Conservation (phyloP, 2,329 filamentous ascomycete species). For the Calonectria crousiana region DNA sequence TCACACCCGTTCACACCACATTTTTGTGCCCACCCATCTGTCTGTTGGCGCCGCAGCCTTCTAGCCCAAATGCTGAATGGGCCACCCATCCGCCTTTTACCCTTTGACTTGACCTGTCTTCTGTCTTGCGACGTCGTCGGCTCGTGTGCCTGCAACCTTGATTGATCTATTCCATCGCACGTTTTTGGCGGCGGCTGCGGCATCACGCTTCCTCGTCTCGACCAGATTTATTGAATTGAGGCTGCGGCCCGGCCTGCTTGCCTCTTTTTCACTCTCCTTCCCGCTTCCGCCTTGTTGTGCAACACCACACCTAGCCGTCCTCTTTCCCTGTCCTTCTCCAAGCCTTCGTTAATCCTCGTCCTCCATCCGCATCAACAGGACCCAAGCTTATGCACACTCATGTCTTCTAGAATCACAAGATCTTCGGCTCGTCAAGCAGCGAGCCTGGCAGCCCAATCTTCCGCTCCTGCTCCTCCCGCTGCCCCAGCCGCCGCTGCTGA, state of each 20-base stretch:
- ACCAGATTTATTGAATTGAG: conserved; percentile 33
- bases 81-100: conserved; percentile 7
- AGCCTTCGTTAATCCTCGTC: conserved; percentile 31
- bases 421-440: conserved; percentile 93
- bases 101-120: not conserved
- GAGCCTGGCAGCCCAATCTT: conserved; percentile 65
- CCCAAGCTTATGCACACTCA: conserved; percentile 70
- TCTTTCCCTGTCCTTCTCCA: conserved; percentile 30
- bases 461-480: conserved; percentile 55
- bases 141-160: conserved; percentile 12
- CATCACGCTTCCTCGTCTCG: conserved; percentile 22
- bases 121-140: conserved; percentile 14
- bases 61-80: conserved; percentile 13
- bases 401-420: conserved; percentile 97
- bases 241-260: conserved; percentile 31
- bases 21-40: conserved; percentile 7
- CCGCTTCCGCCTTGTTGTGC: conserved; percentile 32
- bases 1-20: conserved; percentile 28
- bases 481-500: conserved; percentile 53
- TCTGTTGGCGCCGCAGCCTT: conserved; percentile 10
- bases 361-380: conserved; percentile 39
- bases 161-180: conserved; percentile 7
- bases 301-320: conserved; percentile 22
- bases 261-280: conserved; percentile 32
- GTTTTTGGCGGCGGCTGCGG: conserved; percentile 18